Evolutionary conservation across 129 eudicot genomes (phyloP), one percentile per base, ranked within the genome.

Genomic region (Scalesia atractyloides): DNA sequence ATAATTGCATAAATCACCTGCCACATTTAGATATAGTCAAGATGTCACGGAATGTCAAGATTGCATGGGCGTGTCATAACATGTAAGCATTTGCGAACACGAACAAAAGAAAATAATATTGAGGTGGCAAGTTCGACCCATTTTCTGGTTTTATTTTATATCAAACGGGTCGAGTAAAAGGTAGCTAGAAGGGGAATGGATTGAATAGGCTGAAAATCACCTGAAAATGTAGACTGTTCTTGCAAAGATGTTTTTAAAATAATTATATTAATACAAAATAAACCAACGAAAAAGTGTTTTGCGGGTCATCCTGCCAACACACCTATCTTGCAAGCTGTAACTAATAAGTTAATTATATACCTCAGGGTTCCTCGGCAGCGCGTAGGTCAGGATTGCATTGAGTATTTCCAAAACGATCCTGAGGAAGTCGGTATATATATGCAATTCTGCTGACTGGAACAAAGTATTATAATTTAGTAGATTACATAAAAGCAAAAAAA

Each of bases 1-100:
- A 94, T 85, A 68, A 94, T 86, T 69, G 98, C 98, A 76, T 94
- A 94, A 69, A 94, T 92, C 68, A 94, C 98, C 98, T 94, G 87
- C 69, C 68, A 71, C 41, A 13, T 79, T 41, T 41, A 41, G 34
- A 30, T 39, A 36, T 36, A 36, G 41, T 36, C 41, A 36, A 36
- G 24, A 53, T 66, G 13, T 9, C 52, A 66, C 57, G 62, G 19
- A 49, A 65, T 53, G 12, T 50, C 52, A 57, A 34, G 48, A 24
- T n/a, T 13, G 0, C 47, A 34, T 36, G 48, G 14, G 22, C 68
- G 58, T 68, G 48, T 52, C 16, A 15, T 17, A 70, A 51, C 24
- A 54, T 51, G 46, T 66, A 52, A 41, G 10, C 46, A 41, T 49
- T 18, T 56, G 61, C 43, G 44, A 60, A 30, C 66, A 14, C 14